These are phyloP conservation scores for Plasmodium gonderi DNA, from an alignment of 169 alveolate species.

Conservation along the genomic window DNA sequence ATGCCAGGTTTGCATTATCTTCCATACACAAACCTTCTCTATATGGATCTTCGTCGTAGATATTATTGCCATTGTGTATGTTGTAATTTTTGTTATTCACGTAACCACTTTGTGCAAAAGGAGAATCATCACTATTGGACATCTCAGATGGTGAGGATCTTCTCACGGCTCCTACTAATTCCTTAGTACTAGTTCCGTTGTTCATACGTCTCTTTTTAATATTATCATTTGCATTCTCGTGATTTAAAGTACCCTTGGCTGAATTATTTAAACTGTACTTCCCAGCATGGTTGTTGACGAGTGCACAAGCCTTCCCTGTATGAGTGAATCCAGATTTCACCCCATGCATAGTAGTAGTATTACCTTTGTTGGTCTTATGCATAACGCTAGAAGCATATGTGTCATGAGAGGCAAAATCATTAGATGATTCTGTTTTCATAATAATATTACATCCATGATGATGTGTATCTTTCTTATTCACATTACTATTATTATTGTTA, in stretches of 20 bases:
- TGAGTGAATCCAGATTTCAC: neutral
- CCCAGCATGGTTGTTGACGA: neutral
- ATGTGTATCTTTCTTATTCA: neutral
- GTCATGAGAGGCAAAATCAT: neutral
- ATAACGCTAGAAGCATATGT: too few relatives aligned
- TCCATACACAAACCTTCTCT: neutral
- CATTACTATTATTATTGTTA: constrained; percentile 1
- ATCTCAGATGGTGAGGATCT: neutral
- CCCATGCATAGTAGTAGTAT: neutral
- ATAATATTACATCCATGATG: neutral
- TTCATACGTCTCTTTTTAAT: neutral
- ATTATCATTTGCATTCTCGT: neutral
- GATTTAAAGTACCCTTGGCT: neutral
- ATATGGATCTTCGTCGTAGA: neutral
- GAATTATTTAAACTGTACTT: neutral
- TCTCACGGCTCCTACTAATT: neutral
- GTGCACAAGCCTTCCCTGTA: neutral
- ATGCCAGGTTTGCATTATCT: neutral
- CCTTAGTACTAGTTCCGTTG: neutral
- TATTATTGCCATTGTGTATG: neutral
- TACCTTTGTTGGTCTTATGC: neutral
- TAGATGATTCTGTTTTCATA: neutral
- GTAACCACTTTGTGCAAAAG: neutral
- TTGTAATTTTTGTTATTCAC: neutral
- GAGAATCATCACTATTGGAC: neutral